These are phyloP conservation scores for Tephrocybe rancida DNA, from an alignment of 768 basidiomycete genomes.

Conservation along the genomic window DNA sequence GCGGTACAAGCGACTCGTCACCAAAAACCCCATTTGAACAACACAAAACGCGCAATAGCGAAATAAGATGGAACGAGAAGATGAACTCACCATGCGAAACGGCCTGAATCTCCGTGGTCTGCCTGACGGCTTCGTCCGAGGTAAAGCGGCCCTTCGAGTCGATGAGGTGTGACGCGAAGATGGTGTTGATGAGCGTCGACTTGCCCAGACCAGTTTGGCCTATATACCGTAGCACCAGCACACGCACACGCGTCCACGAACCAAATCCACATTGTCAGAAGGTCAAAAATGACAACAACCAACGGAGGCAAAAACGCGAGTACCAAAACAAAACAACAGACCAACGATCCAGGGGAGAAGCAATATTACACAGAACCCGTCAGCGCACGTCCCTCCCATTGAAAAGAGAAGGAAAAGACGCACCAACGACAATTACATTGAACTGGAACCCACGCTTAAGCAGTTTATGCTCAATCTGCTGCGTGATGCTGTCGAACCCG, in stretches of 20 bases:
- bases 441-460: slow-evolving; percentile 99
- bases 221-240: slow-evolving; percentile 28
- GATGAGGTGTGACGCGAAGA: slow-evolving; percentile 98
- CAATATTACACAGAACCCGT: background rate
- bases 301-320: background rate
- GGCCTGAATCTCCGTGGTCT: slow-evolving; percentile 96
- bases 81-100: slow-evolving; percentile 82
- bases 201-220: slow-evolving; percentile 98
- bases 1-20: background rate
- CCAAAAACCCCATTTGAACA: background rate
- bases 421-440: slow-evolving; percentile 96
- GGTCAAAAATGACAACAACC: background rate
- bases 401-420: slow-evolving; percentile 30
- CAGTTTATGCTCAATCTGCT: slow-evolving; percentile 98
- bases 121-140: slow-evolving; percentile 85
- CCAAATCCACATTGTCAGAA: background rate
- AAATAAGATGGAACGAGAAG: background rate
- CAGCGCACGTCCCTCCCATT: slow-evolving; percentile 1
- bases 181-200: slow-evolving; percentile 98
- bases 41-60: background rate
- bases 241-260: background rate
- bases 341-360: background rate
- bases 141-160: slow-evolving; percentile 95
- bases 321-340: background rate
- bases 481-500: slow-evolving; percentile 97